A percentile compares a stretch with the other conserved stretches of the same genome.
phyloP scores from a whole-genome alignment of 2,329 filamentous ascomycete species.

The Elsinoe ampelina region DNA sequence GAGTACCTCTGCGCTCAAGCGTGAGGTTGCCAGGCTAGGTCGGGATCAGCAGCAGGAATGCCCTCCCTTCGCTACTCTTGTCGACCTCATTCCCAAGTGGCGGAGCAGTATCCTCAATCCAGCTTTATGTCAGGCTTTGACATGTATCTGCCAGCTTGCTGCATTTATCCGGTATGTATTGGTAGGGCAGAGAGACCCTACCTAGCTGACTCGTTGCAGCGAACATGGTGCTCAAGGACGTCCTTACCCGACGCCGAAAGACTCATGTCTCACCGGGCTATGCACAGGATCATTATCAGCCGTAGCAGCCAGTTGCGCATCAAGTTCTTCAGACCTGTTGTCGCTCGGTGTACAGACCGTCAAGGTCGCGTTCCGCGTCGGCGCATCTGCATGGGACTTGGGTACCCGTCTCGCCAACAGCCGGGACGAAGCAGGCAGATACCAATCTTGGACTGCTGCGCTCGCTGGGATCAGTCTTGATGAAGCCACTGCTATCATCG shows the following conservation, averaged over 20 bases:
- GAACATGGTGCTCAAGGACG: slow-evolving; percentile 15
- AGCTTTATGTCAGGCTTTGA: slow-evolving; percentile 18
- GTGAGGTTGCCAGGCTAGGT: slow-evolving; percentile 15
- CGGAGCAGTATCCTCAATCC: slow-evolving; percentile 17
- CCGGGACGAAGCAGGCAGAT: not conserved
- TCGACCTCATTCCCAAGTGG: slow-evolving; percentile 13
- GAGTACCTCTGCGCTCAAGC: slow-evolving; percentile 14
- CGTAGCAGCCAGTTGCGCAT: slow-evolving; percentile 18
- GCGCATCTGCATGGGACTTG: slow-evolving; percentile 23
- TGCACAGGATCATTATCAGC: slow-evolving; percentile 21
- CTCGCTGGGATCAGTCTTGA: slow-evolving; percentile 7
- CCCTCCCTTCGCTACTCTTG: slow-evolving; percentile 12
- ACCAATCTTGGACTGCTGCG: slow-evolving; percentile 13
- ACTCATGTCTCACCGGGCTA: slow-evolving; percentile 17
- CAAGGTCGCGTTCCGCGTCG: slow-evolving; percentile 37
- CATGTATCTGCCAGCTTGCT: slow-evolving; percentile 18
- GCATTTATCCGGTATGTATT: slow-evolving; percentile 17
- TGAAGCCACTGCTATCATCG: not conserved
- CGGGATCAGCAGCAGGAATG: slow-evolving; percentile 15
- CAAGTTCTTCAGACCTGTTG: slow-evolving; percentile 16
- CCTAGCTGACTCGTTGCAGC: not conserved
- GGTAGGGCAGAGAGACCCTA: not conserved
- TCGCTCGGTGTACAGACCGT: slow-evolving; percentile 27
- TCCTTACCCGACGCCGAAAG: slow-evolving; percentile 16
- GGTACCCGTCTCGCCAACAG: slow-evolving; percentile 1